phyloP scores from a whole-genome alignment of 169 alveolate species.

The Toxoplasma gondii region DNA sequence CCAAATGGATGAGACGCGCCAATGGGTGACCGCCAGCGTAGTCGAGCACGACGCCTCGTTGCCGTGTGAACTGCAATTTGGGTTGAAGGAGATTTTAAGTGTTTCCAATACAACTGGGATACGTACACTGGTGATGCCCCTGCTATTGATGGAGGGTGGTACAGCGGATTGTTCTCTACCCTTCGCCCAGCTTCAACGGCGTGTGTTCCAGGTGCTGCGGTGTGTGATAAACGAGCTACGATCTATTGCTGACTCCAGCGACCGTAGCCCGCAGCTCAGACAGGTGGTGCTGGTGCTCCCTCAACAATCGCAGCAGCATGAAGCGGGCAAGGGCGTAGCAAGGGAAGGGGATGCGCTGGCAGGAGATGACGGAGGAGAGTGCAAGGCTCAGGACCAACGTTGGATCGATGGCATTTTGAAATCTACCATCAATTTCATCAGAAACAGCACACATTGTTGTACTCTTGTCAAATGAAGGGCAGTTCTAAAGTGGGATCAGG shows the following conservation, averaged over 20 bases:
- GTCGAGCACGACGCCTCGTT: slow-evolving; percentile 27
- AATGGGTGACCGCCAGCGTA: background rate
- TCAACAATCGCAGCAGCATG: background rate
- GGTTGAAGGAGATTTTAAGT: slow-evolving; percentile 33
- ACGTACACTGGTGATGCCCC: slow-evolving; percentile 52
- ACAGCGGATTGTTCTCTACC: slow-evolving; percentile 57
- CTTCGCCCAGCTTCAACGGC: slow-evolving; percentile 54
- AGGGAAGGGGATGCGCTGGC: background rate
- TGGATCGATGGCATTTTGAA: slow-evolving; percentile 12
- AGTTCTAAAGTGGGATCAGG: background rate
- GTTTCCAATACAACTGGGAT: slow-evolving; percentile 40
- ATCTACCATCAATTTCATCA: background rate
- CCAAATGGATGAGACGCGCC: too few relatives aligned
- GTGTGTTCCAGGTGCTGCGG: slow-evolving; percentile 60
- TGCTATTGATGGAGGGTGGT: slow-evolving; percentile 56
- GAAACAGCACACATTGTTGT: slow-evolving; percentile 17
- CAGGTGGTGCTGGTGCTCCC: slow-evolving; percentile 34
- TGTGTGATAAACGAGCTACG: slow-evolving; percentile 52
- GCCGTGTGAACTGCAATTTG: slow-evolving; percentile 39
- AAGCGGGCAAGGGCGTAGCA: background rate
- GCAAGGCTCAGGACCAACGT: slow-evolving; percentile 1
- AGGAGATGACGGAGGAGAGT: background rate
- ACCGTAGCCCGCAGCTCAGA: background rate
- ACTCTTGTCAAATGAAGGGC: background rate
- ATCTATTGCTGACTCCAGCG: background rate